A percentile compares a stretch with the other conserved stretches of the same genome.
Evolutionary conservation across 2,329 filamentous ascomycete species (phyloP).

Genomic region (Claviceps humidiphila): DNA sequence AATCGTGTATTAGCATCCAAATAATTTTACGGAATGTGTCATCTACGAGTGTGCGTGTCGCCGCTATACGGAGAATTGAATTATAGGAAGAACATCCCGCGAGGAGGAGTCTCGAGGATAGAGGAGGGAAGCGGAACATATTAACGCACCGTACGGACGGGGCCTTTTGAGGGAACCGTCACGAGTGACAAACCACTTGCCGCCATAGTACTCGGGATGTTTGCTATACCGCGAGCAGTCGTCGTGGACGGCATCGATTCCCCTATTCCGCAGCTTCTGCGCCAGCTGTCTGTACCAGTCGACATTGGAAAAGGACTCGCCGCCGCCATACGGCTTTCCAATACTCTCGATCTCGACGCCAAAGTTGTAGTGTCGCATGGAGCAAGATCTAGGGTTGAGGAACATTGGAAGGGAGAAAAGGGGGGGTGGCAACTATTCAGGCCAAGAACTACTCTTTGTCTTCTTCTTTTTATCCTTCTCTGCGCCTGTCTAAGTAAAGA

Average conservation of each 20-base stretch:
- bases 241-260: slow-evolving; percentile 24
- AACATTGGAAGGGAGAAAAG: neutral
- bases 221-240: slow-evolving; percentile 26
- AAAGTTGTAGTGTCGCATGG: slow-evolving; percentile 24
- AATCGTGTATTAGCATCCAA: neutral
- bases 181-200: slow-evolving; percentile 28
- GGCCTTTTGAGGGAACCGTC: slow-evolving; percentile 26
- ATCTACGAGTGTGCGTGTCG: neutral
- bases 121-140: neutral
- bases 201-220: slow-evolving; percentile 27
- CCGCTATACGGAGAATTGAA: neutral
- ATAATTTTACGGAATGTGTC: neutral
- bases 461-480: neutral
- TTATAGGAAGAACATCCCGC: no score
- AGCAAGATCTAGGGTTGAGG: neutral
- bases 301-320: slow-evolving; percentile 23
- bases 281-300: slow-evolving; percentile 28
- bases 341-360: slow-evolving; percentile 27
- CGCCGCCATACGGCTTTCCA: slow-evolving; percentile 23
- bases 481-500: neutral
- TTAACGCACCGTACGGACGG: slow-evolving; percentile 20
- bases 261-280: slow-evolving; percentile 24
- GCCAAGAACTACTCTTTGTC: no score
- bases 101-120: no score
- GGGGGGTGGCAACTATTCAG: neutral